Evolutionary conservation across 1,284 basidiomycete species (phyloP), one percentile per base, ranked within the genome.

Genomic region (Thecaphora thlaspeos): DNA sequence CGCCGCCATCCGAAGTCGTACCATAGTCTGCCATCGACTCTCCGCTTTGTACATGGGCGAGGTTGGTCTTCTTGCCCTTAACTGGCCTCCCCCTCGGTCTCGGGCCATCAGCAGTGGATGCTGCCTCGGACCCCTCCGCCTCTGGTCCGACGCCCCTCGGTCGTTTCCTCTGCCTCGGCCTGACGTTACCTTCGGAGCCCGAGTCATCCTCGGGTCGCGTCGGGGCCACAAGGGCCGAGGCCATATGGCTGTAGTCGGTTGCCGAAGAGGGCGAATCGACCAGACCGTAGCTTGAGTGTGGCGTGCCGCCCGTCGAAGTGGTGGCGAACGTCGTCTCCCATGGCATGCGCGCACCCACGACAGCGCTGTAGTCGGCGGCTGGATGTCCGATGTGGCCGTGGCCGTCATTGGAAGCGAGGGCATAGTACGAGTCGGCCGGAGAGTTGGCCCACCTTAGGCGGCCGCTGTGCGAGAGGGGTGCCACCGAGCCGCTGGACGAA

Each of bases 401-500:
- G 21, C 38, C 38, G n/a, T 58, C 58, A 18, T 57, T 61, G 46
- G 62, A 61, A 5, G 54, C 45, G 1, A 65, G 48, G 40, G 58
- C 55, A n/a, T 65, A 58, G 23, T 65, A 65, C 14, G 62, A 61
- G 22, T 65, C 62, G 9, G 62, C 58, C 2, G 62, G 62, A 9
- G 58, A 61, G 45, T 61, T 61, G 23, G 55, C 58, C 62, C 62
- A 65, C 49, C 62, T 65, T 19, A 65, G 30, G 32, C 58, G 54
- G 32, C 62, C 62, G 43, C 58, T 61, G 42, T 65, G 61, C 46
- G 62, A 65, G 44, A 65, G 46, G 15, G 62, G 57, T 18, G 62
- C 62, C 12, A 61, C 55, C 18, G 55, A 61, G 22, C 57, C 49
- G 37, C 62, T 50, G 8, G 58, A 61, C 5, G 62, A 65, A 4